Evolutionary conservation across 768 basidiomycete species (phyloP), one percentile per base, ranked within the genome.

Genomic region (Tylopilus vinaceipallidus): DNA sequence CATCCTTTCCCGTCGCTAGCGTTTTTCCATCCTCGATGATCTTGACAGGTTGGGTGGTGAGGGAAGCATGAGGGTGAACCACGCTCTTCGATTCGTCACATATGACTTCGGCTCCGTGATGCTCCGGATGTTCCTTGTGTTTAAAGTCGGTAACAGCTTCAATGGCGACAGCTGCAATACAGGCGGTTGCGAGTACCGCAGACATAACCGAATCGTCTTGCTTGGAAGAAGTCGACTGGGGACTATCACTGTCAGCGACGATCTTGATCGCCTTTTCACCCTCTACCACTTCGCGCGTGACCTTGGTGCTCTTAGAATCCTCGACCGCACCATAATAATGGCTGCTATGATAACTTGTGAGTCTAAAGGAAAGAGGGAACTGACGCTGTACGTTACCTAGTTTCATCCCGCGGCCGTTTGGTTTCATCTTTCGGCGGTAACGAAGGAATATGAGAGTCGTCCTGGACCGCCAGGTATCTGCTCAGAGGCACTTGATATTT

Each of bases 401-500:
- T 42, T 22, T 41, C 42, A 20, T 17, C 2, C 3, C 17, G 26
- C 13, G 14, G 14, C n/a, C 37, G 27, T 32, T n/a, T 11, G 16
- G 36, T 38, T 5, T 2, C 17, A 23, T 9, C 45, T 12, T 37
- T 41, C 40, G n/a, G 33, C 49, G 9, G n/a, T 44, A 17, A 40
- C 48, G 27, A 20, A 10, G 8, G 41, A 32, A 20, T 20, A 7
- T 39, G 24, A 10, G 3, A n/a, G 8, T 47, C 26, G 12, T 11
- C 20, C 8, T 45, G 29, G 1, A 38, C n/a, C 23, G 26, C 24
- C 41, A 63, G 23, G 20, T 57, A 52, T 24, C 40, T 30, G 51
- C 45, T 57, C 13, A 55, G 44, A 50, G 62, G 62, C 0, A 62
- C 63, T 35, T 46, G 47, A 40, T 63, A 63, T 36, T 45, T 46